Conservation (phyloP, 2,329 filamentous ascomycete species). For the Epichloe sp. region DNA sequence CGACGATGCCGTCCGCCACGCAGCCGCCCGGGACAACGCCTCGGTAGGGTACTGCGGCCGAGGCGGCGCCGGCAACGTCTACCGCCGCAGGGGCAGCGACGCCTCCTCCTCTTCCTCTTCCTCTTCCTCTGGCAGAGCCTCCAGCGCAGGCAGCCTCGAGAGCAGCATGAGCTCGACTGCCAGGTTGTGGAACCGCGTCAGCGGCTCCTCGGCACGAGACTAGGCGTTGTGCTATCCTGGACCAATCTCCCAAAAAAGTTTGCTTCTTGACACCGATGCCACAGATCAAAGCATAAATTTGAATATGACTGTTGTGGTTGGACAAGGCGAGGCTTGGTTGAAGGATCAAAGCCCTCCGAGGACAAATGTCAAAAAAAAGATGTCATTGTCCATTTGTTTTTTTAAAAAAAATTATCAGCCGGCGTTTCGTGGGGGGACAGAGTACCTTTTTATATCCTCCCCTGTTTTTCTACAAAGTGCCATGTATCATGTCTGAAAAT, state of each 20-base stretch:
- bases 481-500: background rate
- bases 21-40: constrained; percentile 26
- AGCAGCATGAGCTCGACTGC: constrained; percentile 21
- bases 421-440: constrained; percentile 15
- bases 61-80: constrained; percentile 51
- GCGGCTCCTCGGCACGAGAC: constrained; percentile 20
- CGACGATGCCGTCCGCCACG: constrained; percentile 32
- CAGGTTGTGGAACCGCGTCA: constrained; percentile 21
- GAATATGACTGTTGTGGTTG: no score
- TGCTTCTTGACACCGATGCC: no score
- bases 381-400: no score
- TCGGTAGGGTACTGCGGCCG: constrained; percentile 50
- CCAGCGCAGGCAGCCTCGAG: constrained; percentile 18
- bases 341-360: no score
- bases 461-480: constrained; percentile 1
- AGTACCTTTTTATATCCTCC: constrained; percentile 22
- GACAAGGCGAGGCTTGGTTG: no score
- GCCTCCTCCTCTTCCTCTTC: constrained; percentile 15
- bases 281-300: no score
- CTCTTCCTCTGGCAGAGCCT: constrained; percentile 14
- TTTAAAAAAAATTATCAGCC: constrained; percentile 3
- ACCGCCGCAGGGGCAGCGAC: constrained; percentile 35
- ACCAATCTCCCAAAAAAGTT: background rate
- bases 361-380: no score
- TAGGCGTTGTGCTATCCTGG: constrained; percentile 3